These are phyloP conservation scores for Prorocentrum cordatum DNA, from an alignment of 169 alveolate species.

Conservation along the genomic window DNA sequence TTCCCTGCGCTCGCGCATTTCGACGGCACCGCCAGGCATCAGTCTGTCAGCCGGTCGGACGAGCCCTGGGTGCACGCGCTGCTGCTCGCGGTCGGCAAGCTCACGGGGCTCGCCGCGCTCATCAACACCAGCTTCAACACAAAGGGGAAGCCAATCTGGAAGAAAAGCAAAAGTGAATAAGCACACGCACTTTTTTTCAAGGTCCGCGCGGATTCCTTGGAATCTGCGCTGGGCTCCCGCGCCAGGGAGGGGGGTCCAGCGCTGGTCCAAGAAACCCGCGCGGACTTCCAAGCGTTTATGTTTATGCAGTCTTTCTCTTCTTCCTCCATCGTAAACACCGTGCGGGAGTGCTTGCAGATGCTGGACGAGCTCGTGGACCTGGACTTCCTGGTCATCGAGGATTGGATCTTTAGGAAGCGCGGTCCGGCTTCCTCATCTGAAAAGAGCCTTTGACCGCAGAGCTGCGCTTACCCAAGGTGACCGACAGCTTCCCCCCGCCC, in stretches of 20 bases:
- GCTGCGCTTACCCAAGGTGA: no score
- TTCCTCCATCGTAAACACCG: constrained; percentile 33
- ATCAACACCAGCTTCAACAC: constrained; percentile 47
- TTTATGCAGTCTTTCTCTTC: no score
- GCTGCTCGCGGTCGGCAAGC: constrained; percentile 13
- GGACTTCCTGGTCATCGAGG: constrained; percentile 51
- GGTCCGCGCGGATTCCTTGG: no score
- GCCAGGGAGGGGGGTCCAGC: no score
- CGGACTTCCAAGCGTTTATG: no score
- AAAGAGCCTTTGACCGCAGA: no score
- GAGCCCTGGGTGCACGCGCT: constrained; percentile 54
- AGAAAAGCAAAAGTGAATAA: no score
- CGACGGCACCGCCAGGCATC: constrained; percentile 51
- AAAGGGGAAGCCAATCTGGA: constrained; percentile 56
- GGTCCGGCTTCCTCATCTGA: no score
- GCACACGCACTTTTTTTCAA: no score
- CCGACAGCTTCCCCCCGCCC: no score
- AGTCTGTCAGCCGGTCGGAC: constrained; percentile 3
- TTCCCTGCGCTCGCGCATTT: constrained; percentile 28
- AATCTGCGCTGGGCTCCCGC: no score
- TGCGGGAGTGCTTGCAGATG: constrained; percentile 10
- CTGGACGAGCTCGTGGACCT: constrained; percentile 52
- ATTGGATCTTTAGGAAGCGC: constrained; percentile 2
- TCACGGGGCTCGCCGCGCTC: constrained; percentile 20
- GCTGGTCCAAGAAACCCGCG: no score